A percentile compares a stretch with the other conserved stretches of the same genome.
These are phyloP conservation scores for Escallonia rubra DNA, from an alignment of 129 eudicot species.

Conservation along the genomic window DNA sequence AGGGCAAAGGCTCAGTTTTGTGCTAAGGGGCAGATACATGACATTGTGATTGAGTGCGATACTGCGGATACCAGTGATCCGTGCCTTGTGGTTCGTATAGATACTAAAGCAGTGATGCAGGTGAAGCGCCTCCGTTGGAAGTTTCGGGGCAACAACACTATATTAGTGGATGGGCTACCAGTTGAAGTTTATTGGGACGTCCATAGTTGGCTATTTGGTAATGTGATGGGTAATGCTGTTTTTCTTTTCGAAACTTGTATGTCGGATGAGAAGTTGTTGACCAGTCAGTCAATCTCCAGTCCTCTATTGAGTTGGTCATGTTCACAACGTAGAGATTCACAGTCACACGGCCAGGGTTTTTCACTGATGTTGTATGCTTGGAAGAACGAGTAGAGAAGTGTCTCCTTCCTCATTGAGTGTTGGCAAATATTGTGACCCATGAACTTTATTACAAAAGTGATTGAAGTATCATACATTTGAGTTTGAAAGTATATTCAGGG, in stretches of 20 bases:
- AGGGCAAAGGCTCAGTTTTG: constrained; percentile 51
- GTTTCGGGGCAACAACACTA: constrained; percentile 62
- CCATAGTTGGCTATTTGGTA: constrained; percentile 71
- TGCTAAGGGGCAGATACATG: constrained; percentile 49
- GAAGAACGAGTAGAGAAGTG: constrained; percentile 56
- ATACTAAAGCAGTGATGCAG: constrained; percentile 50
- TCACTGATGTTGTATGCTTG: constrained; percentile 73
- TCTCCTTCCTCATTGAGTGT: constrained; percentile 5
- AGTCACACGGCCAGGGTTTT: constrained; percentile 49
- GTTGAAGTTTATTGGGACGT: constrained; percentile 87
- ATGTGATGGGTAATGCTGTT: constrained; percentile 50
- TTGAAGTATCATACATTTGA: too few relatives aligned
- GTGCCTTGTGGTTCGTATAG: constrained; percentile 43
- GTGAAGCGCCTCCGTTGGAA: constrained; percentile 70
- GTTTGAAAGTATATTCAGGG: too few relatives aligned
- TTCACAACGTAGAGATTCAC: constrained; percentile 36
- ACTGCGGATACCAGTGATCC: constrained; percentile 38
- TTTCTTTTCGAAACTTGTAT: constrained; percentile 61
- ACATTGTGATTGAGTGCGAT: constrained; percentile 53
- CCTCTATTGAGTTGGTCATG: constrained; percentile 34
- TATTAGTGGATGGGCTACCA: constrained; percentile 66
- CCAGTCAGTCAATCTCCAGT: constrained; percentile 18
- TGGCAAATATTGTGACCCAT: constrained; percentile 4
- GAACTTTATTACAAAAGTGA: too few relatives aligned
- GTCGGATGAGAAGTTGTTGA: constrained; percentile 48